phyloP scores from a whole-genome alignment of 306 rosid species.

The Cercis canadensis region DNA sequence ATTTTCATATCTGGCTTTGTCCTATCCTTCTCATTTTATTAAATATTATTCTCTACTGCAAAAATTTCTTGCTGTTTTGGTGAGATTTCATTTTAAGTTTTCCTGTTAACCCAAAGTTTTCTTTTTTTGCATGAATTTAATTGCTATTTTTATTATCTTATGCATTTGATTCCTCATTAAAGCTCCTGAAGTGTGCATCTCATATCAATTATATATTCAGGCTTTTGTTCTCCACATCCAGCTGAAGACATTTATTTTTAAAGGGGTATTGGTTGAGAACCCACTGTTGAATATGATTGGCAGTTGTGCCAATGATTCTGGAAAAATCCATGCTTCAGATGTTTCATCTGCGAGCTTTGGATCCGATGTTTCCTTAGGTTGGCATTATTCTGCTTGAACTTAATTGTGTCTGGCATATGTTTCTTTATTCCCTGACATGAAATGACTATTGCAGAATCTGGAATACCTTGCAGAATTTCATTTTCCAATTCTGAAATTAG shows the following conservation, averaged over 20 bases:
- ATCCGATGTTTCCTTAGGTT: conserved; percentile 85
- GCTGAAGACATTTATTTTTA: conserved; percentile 59
- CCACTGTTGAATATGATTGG: conserved; percentile 42
- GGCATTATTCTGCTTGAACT: conserved; percentile 23
- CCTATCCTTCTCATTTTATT: not conserved
- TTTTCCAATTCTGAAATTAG: conserved; percentile 82
- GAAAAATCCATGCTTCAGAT: conserved; percentile 51
- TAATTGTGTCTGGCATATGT: conserved; percentile 18
- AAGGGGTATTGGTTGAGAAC: conserved; percentile 57
- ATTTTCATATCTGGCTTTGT: not conserved
- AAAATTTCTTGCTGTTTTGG: conserved; percentile 19
- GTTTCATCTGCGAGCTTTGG: conserved; percentile 78
- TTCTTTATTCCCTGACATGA: conserved; percentile 16
- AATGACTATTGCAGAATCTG: conserved; percentile 58
- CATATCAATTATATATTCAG: conserved; percentile 51
- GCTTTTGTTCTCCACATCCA: conserved; percentile 73
- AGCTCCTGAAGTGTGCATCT: conserved; percentile 23
- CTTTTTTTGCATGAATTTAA: conserved; percentile 8
- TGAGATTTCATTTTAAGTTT: not conserved
- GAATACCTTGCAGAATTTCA: conserved; percentile 74
- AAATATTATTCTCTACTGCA: conserved; percentile 6
- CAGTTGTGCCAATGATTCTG: conserved; percentile 49
- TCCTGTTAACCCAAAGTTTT: not conserved
- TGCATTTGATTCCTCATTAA: conserved; percentile 30
- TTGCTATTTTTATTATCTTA: conserved; percentile 28